Evolutionary conservation across 352 stramenopile genomes (phyloP), one percentile per base, ranked within the genome.

Genomic region (Pythium folliculosum): DNA sequence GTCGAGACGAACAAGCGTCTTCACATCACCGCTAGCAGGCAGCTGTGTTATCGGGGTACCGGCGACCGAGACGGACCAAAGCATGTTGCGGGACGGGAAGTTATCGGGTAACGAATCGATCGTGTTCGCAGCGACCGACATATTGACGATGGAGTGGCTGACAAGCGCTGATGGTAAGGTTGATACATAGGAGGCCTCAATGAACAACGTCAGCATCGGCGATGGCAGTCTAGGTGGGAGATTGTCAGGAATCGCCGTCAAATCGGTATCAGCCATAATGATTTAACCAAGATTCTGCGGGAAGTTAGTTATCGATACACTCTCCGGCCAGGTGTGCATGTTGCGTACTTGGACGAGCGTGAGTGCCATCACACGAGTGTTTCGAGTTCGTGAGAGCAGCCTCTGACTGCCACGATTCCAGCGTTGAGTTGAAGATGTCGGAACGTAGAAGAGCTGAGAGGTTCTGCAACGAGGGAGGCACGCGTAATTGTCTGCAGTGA

Each of bases 31-130:
- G 3, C 17, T 27, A 1, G 19, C 44, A 27, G 44, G 44, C 14
- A 57, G 51, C 17, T 23, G 12, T 19, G 30, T 16, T 13, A 57
- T 57, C 8, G 51, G 51, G 45, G 45, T 57, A 19, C n/a, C 44
- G 27, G 44, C 51, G 1, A 57, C 13, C 35, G 27, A 57, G 16
- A 57, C 30, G 14, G 51, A 57, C 51, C 51, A 57, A 12, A 57
- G n/a, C 1, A 57, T 57, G 0, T 40, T 4, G 27, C 25, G 51
- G 22, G 49, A 55, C 23, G 27, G 22, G 23, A 55, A 55, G n/a
- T 40, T 19, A 0, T 43, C 51, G 0, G 51, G 51, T 12, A 57
- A 25, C 30, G 27, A 4, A 6, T 16, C 25, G 30, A 57, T 57
- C 16, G 13, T 10, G 27, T 57, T 57, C 27, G n/a, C 17, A 8